Evolutionary conservation across 2,329 filamentous ascomycete genomes (phyloP), one percentile per base, ranked within the genome.

Genomic region (Phialophora chinensis): DNA sequence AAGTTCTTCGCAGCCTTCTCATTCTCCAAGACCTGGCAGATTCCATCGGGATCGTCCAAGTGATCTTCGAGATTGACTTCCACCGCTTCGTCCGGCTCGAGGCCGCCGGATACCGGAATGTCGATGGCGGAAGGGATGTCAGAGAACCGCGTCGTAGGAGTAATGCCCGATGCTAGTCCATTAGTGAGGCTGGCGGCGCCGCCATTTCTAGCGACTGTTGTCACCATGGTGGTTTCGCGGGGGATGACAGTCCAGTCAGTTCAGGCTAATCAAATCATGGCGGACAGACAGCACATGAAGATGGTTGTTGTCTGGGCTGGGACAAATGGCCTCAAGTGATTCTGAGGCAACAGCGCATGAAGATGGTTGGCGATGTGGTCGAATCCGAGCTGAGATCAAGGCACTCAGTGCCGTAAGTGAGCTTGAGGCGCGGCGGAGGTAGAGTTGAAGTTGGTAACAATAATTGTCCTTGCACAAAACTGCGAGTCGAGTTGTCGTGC

Each of bases 11-110:
- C 90, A 17, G 93, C 93, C 75, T 90, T 89, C 79, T 99, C 96
- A 75, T 95, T 96, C 81, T 99, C 94, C 70, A 99, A 88, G 59
- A 99, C 86, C 33, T 92, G 95, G 78, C 95, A 99, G 4, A 99
- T 86, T 81, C 99, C 95, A 55, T 91, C 97, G 23, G 92, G 92
- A 76, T 98, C 95, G 77, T 98, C 95, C 67, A 93, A 87, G 47
- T 97, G 88, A 71, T 94, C 92, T 76, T 93, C 90, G 62, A 98
- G 87, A 76, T 96, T 92, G 74, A 99, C 92, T 81, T 98, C 95
- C 78, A 99, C 95, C 75, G 93, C 84, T 75, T 86, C 83, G 73
- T 88, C 86, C 69, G 84, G 86, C 72, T 88, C 87, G 62, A 82
- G 81, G 66, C 83, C 87, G 59, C 82, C 84, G 62, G 83, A 84